Conservation (phyloP, 1,284 basidiomycete species). For the Coniferiporia sulphurascens region DNA sequence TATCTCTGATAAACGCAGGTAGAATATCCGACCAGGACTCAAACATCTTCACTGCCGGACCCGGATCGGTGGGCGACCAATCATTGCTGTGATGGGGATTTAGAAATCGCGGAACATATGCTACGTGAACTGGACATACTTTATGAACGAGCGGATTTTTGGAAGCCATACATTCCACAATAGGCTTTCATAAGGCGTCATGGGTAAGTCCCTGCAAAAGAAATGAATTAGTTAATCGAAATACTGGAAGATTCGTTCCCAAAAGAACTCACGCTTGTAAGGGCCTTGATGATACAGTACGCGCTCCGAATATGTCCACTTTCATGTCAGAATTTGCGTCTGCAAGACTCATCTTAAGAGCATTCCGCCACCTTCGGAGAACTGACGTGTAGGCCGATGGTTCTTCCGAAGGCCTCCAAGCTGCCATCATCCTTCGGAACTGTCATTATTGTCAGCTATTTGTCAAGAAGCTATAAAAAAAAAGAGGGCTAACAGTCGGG, state of each 20-base stretch:
- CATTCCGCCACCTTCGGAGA: constrained; percentile 67
- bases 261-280: constrained; percentile 33
- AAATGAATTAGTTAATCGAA: constrained; percentile 6
- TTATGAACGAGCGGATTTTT: constrained; percentile 84
- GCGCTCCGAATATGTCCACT: constrained; percentile 54
- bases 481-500: constrained; percentile 51
- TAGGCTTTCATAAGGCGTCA: constrained; percentile 95
- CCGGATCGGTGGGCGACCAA: constrained; percentile 76
- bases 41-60: constrained; percentile 76
- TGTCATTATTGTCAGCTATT: constrained; percentile 15
- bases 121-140: constrained; percentile 36
- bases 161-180: constrained; percentile 96
- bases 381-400: constrained; percentile 57
- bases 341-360: constrained; percentile 50
- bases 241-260: neutral
- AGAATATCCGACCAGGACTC: constrained; percentile 86
- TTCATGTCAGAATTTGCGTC: constrained; percentile 41
- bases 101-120: neutral
- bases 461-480: neutral
- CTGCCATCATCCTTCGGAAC: constrained; percentile 59
- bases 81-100: constrained; percentile 54
- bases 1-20: constrained; percentile 90
- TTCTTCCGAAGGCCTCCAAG: constrained; percentile 72
- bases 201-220: constrained; percentile 50
- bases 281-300: constrained; percentile 29